Evolutionary conservation across 2,329 filamentous ascomycete genomes (phyloP), one percentile per base, ranked within the genome.

Genomic region (Fonsecaea pedrosoi): DNA sequence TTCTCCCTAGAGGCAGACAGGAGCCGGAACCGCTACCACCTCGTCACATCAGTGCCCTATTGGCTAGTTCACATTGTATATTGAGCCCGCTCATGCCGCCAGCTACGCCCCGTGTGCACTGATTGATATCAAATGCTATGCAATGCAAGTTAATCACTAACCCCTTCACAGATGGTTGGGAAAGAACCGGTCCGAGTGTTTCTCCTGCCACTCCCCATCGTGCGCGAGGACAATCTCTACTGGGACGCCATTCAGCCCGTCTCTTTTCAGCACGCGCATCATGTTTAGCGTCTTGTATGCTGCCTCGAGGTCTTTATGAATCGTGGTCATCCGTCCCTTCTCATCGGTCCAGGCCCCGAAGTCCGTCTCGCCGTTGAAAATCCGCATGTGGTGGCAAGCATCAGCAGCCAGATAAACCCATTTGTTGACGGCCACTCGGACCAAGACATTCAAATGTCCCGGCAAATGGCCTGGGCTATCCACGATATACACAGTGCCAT

Each of bases 391-490:
- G 69, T 87, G 85, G 67, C 82, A 87, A 37, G 82, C 81, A 71
- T 87, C 85, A 0, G 84, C 85, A 7, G 80, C 82, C 0, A 87
- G 78, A 70, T 82, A 83, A 0, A 85, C 75, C 77, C 82, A 85
- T 45, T 77, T 78, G 55, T 70, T 62, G 3, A 77, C 72, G 0
- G 71, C 77, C 0, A 77, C 67, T 15, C 72, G 69, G 8, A 60
- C 67, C 9, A 76, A 67, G 1, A 74, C 54, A 54, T 76, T 76
- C 25, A 75, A 69, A 59, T 76, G 74, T 0, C 72, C 74, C 3
- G 67, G 69, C n/a, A 75, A 62, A 66, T 76, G 75, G 3, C 73
- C 72, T 0, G 75, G 74, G 1, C 69, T 67, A 59, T 75, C 66
- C 18, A 75, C 69, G 10, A 76, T 66, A 30, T 66, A 73, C 5